Conservation (phyloP, 1,284 basidiomycete species). For the Entoloma clypeatum region DNA sequence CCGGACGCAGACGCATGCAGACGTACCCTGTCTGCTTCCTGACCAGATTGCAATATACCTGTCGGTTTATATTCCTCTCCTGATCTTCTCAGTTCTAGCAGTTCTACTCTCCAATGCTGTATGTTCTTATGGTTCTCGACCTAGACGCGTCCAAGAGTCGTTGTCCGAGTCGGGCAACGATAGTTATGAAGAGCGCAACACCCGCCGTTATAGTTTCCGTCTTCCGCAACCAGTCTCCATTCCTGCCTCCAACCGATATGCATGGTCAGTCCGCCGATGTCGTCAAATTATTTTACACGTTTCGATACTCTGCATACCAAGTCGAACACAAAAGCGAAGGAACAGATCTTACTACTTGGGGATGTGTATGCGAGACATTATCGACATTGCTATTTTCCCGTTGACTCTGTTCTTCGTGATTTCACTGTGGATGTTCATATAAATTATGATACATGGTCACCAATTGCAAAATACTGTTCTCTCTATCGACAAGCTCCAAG, state of each 20-base stretch:
- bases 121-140: slow-evolving; percentile 15
- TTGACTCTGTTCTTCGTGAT: slow-evolving; percentile 34
- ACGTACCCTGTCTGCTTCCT: slow-evolving; percentile 68
- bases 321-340: slow-evolving; percentile 11
- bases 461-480: no score
- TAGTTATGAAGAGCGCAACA: slow-evolving; percentile 5
- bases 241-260: neutral
- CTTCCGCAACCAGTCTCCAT: slow-evolving; percentile 22
- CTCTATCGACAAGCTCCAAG: no score
- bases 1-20: slow-evolving; percentile 37
- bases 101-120: slow-evolving; percentile 33
- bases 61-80: slow-evolving; percentile 50
- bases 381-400: slow-evolving; percentile 40
- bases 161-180: neutral
- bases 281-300: slow-evolving; percentile 10
- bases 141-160: slow-evolving; percentile 4
- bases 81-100: slow-evolving; percentile 38
- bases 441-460: slow-evolving; percentile 8
- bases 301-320: slow-evolving; percentile 1
- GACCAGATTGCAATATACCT: slow-evolving; percentile 68
- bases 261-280: slow-evolving; percentile 7
- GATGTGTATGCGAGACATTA: slow-evolving; percentile 32
- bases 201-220: slow-evolving; percentile 3
- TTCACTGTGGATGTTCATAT: slow-evolving; percentile 33
- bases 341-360: slow-evolving; percentile 16